Percentiles rank a stretch among this genome's conserved stretches.
Conservation (phyloP, 257 asterid species). For the Leonotis leonurus region DNA sequence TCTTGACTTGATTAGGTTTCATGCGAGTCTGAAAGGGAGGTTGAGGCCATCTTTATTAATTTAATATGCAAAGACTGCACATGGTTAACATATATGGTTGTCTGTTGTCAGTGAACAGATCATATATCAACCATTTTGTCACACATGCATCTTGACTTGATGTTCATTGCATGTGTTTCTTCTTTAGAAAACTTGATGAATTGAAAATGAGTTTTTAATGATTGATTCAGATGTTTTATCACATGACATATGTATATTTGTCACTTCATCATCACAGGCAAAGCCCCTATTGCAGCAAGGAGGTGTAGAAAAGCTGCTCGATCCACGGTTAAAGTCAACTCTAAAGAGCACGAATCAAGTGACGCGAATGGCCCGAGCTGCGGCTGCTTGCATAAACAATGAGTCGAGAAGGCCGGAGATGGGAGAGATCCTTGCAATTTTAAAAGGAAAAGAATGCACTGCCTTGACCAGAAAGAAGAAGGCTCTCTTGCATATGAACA, state of each 20-base stretch:
- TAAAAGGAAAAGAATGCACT: slow-evolving; percentile 41
- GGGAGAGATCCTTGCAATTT: slow-evolving; percentile 41
- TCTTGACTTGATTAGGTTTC: background rate
- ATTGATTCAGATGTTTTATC: background rate
- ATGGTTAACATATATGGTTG: background rate
- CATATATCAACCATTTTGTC: background rate
- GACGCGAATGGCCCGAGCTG: slow-evolving; percentile 51
- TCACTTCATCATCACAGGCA: slow-evolving; percentile 39
- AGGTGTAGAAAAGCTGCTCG: slow-evolving; percentile 42
- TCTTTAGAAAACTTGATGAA: background rate
- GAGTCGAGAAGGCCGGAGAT: slow-evolving; percentile 60
- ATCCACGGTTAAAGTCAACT: slow-evolving; percentile 34
- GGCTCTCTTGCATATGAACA: slow-evolving; percentile 21
- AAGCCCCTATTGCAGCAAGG: slow-evolving; percentile 64
- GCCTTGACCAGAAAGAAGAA: slow-evolving; percentile 37
- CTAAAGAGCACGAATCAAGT: slow-evolving; percentile 31
- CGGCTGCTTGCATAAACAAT: slow-evolving; percentile 51
- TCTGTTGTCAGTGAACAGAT: background rate
- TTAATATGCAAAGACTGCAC: background rate
- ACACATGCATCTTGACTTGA: background rate
- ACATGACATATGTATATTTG: too few species aligned
- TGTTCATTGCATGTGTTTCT: slow-evolving; percentile 4
- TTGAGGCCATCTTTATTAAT: background rate
- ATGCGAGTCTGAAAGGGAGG: background rate
- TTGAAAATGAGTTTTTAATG: background rate